A percentile compares a stretch with the other conserved stretches of the same genome.
Conservation (phyloP, 169 alveolate species). For the Eimeria brunetti region DNA sequence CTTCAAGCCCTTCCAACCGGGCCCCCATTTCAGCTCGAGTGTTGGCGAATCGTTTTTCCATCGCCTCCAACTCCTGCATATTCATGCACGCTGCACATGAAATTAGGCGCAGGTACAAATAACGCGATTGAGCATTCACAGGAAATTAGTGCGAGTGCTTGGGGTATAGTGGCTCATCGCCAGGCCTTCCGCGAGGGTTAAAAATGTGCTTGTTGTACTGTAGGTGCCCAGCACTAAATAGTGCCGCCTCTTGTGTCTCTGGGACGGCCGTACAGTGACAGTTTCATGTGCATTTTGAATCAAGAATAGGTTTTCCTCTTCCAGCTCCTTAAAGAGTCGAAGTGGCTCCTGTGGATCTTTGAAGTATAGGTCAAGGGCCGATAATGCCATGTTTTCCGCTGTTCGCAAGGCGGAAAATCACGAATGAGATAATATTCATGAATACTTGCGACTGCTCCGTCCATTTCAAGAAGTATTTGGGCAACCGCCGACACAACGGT, state of each 20-base stretch:
- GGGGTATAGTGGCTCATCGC: neutral
- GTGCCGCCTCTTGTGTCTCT: neutral
- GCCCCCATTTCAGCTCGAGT: slow-evolving; percentile 61
- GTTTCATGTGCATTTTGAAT: slow-evolving; percentile 85
- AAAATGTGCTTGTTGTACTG: neutral
- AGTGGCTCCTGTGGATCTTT: slow-evolving; percentile 86
- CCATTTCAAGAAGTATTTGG: neutral
- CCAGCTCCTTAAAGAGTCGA: slow-evolving; percentile 83
- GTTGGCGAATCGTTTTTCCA: slow-evolving; percentile 42
- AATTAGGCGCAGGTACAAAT: neutral
- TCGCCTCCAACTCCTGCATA: slow-evolving; percentile 54
- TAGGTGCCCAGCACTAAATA: neutral
- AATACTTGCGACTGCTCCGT: neutral
- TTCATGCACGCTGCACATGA: slow-evolving; percentile 6
- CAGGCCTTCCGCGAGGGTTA: neutral
- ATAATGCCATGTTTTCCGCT: slow-evolving; percentile 57
- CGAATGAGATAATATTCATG: neutral
- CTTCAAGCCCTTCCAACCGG: slow-evolving; percentile 52
- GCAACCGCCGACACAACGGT: neutral
- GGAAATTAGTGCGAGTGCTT: neutral
- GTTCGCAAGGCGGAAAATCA: neutral
- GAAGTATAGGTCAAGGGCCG: slow-evolving; percentile 80
- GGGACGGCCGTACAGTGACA: slow-evolving; percentile 44
- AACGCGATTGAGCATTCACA: neutral
- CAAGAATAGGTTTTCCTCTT: slow-evolving; percentile 85